Base-by-base conservation (phyloP, 2,329 filamentous ascomycete genomes). In the Aspergillus fischeri region DNA sequence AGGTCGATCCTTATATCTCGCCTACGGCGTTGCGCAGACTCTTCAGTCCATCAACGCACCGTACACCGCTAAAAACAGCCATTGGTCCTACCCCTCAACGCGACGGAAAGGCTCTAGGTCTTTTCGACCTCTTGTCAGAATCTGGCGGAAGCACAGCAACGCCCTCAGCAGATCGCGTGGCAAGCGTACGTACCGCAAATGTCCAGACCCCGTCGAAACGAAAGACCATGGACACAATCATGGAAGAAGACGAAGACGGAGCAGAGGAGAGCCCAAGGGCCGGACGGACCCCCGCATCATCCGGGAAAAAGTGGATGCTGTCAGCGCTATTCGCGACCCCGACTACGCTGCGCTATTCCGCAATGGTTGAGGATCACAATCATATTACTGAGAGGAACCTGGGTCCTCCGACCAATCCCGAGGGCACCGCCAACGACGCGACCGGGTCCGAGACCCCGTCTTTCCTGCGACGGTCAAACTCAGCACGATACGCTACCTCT, bases 31-130 rank as follows among this genome's bases (percentile, higher is more conserved):
- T 77, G 6, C 72, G 74, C 20, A 65, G 67, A 35, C 62, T 76
- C 10, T 74, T 75, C 67, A 74, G 71, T 53, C 70, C 75, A 7
- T 68, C 63, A 27, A 64, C 70, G 2, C 73, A 75, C 49, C 63
- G 59, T 17, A 67, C 70, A 8, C 73, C 75, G 2, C 61, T 78
- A 2, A 73, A 75, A 48, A 60, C 70, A 8, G 72, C 70, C 25
- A 77, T 80, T 51, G 78, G 78, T 3, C 78, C 78, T 11, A 80
- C 78, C 2, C 78, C 78, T 1, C 77, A 80, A 57, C 74, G 78
- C 41, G 77, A 80, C 64, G 78, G 78, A 9, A 79, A 74, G 48
- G 72, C 77, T 0, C 62, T 81, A 2, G 78, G 78, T 0, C 67
- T 81, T 2, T 80, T 81, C 52, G 78, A 80, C 56, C 67, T 79